Base-by-base conservation (phyloP, 495 filamentous ascomycete species). In the Penicillium egyptiacum region DNA sequence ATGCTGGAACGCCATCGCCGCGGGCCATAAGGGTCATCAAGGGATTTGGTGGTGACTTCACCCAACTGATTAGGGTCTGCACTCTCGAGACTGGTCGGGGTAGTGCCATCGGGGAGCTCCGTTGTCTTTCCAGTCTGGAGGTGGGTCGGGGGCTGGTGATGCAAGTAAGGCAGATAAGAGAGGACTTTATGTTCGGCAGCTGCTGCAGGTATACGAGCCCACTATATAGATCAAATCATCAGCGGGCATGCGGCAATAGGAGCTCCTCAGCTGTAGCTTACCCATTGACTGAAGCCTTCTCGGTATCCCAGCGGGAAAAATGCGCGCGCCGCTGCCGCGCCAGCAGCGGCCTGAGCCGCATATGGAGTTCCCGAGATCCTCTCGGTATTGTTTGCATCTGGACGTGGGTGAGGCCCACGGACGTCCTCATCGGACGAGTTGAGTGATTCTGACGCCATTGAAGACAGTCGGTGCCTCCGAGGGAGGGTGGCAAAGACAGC, bases 271-370 rank as follows among this genome's bases (percentile, higher is more conserved):
- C 53, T 49, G 19, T 42, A 22, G 43, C 86, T 26, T 76, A 92
- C 91, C 93, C 94, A 98, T 81, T 98, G 95, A 51, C 77, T 83
- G 55, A 94, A 89, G 12, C 88, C 93, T 50, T 96, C 93, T 63
- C 91, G 91, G 74, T 95, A 96, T 23, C 91, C 88, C 22, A 98
- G 74, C 4, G 94, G 91, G 62, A 98, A 97, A 69, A 81, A 86
- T 16, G 55, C 67, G 62, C 53, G 66, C 45, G 72, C 57, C 3
- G 65, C 49, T 8, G 71, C 67, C 25, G 70, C 68, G 30, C 67
- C 75, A 48, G 65, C 71, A 59, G 66, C 73, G 57, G 71, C 79
- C 70, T 54, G 74, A 62, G 67, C 80, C 42, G 73, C 69, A 53
- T 74, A 67, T 17, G 73, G 71, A 22, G 60, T 64, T 26, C 57